phyloP scores from a whole-genome alignment of 2,329 filamentous ascomycete genomes.

The Tolypocladium tropicale region DNA sequence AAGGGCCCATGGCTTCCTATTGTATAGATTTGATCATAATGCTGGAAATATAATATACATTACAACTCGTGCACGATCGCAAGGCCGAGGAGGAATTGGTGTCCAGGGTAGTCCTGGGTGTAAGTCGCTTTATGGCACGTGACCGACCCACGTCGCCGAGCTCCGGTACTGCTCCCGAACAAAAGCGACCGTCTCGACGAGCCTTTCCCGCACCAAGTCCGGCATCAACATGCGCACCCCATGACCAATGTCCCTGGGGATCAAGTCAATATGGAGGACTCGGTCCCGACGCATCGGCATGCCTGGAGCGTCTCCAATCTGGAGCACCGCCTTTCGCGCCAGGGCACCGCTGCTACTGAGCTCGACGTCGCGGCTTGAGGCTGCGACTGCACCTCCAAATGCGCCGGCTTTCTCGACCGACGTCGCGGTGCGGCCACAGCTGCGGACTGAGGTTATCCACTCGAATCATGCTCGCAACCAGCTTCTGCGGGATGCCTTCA shows the following conservation, averaged over 20 bases:
- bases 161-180: neutral
- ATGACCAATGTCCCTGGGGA: constrained; percentile 37
- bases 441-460: neutral
- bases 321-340: constrained; percentile 10
- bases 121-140: neutral
- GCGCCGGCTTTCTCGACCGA: constrained; percentile 1
- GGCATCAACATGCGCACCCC: constrained; percentile 20
- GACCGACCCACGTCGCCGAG: neutral
- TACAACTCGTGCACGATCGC: no score
- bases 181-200: neutral
- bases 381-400: neutral
- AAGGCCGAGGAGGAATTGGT: no score
- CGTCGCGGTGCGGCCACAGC: neutral
- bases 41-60: no score
- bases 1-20: neutral
- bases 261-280: constrained; percentile 32
- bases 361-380: neutral
- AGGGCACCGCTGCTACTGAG: neutral
- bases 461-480: constrained; percentile 13
- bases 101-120: neutral
- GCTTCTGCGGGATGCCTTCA: constrained; percentile 19
- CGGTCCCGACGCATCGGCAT: constrained; percentile 21
- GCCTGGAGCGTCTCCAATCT: constrained; percentile 10
- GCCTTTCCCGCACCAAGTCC: neutral
- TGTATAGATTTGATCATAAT: neutral